Evolutionary conservation across 441 rosid species (phyloP).

Genomic region (Erodium texanum): DNA sequence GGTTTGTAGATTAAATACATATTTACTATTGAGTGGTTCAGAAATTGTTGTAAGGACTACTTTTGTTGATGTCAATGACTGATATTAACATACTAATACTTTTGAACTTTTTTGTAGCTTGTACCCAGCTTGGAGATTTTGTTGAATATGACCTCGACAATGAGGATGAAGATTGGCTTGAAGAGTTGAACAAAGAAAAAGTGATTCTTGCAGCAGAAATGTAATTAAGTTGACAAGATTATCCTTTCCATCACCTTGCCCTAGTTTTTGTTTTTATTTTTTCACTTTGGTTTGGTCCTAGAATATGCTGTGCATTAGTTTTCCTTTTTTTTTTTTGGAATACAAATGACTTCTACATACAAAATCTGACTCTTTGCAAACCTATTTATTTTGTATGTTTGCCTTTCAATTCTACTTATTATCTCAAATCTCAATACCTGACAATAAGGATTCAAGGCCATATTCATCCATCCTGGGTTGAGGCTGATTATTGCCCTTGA

Average conservation of each 20-base stretch:
- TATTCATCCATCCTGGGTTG: neutral
- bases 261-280: neutral
- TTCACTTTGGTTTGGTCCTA: neutral
- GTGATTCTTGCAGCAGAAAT: constrained; percentile 58
- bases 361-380: neutral
- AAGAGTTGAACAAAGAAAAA: constrained; percentile 45
- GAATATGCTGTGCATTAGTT: neutral
- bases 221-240: constrained; percentile 25
- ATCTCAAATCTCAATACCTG: no score
- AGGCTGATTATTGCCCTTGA: neutral
- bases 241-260: neutral
- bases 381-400: neutral
- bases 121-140: constrained; percentile 92
- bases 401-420: neutral
- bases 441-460: neutral
- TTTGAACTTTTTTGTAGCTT: constrained; percentile 39
- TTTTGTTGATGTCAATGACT: constrained; percentile 8
- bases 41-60: neutral
- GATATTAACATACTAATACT: constrained; percentile 3
- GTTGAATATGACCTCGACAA: constrained; percentile 94
- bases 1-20: constrained; percentile 33
- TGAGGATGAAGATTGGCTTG: constrained; percentile 97
- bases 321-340: neutral
- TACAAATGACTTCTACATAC: neutral
- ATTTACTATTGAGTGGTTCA: neutral